Evolutionary conservation across 1,284 basidiomycete genomes (phyloP).

Genomic region (Limonomyces culmigenus): DNA sequence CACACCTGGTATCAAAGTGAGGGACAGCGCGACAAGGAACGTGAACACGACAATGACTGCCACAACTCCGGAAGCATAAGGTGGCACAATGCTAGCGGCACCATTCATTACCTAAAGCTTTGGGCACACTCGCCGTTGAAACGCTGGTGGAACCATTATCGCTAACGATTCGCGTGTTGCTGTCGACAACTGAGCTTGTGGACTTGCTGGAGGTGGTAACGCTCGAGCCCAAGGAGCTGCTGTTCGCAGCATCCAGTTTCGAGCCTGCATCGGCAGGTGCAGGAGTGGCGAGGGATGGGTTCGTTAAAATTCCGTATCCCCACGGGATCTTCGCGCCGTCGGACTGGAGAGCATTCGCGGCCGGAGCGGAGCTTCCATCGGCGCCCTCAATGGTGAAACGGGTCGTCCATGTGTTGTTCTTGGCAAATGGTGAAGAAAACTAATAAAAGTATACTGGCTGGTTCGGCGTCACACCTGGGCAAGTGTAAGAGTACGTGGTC

Average conservation of each 20-base stretch:
- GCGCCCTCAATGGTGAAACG: constrained; percentile 62
- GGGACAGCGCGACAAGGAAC: too few species aligned
- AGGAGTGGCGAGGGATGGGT: constrained; percentile 16
- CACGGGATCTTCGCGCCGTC: constrained; percentile 36
- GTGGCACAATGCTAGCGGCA: too few species aligned
- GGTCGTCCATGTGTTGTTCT: constrained; percentile 51
- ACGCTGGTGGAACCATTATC: too few species aligned
- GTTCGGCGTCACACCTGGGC: constrained; percentile 54
- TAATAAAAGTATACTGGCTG: constrained; percentile 71
- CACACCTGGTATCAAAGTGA: too few species aligned
- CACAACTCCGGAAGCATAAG: too few species aligned
- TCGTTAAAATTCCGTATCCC: constrained; percentile 46
- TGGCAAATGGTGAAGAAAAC: constrained; percentile 30
- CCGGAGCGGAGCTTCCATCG: constrained; percentile 28
- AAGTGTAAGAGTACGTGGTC: constrained; percentile 35
- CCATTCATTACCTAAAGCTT: too few species aligned
- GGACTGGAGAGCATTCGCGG: constrained; percentile 37
- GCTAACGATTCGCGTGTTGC: too few species aligned
- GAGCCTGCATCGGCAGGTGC: constrained; percentile 9
- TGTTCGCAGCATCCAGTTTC: not conserved
- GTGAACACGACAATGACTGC: too few species aligned
- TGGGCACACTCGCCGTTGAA: too few species aligned
- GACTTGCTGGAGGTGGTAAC: too few species aligned
- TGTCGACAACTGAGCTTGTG: too few species aligned
- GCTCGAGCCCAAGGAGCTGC: not conserved